Conservation (phyloP, 1,284 basidiomycete species). For the Sanghuangporus weigelae region DNA sequence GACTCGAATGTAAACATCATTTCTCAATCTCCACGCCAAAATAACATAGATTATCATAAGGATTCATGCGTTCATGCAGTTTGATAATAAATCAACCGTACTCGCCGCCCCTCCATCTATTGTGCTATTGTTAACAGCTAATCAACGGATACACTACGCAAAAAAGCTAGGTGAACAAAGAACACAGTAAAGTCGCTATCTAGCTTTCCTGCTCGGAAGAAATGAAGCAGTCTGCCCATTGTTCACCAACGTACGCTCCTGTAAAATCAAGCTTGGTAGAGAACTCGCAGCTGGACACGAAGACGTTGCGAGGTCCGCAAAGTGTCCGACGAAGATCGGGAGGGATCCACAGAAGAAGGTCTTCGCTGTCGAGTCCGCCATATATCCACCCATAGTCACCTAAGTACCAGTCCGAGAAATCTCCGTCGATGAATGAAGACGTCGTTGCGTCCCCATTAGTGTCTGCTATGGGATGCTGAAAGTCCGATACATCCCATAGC, state of each 20-base stretch:
- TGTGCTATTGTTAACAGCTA: too few relatives aligned
- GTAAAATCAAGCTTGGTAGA: neutral
- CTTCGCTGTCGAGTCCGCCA: neutral
- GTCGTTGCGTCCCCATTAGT: too few relatives aligned
- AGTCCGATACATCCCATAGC: constrained; percentile 14
- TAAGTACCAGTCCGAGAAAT: neutral
- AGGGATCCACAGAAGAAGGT: constrained; percentile 7
- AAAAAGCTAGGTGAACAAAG: too few relatives aligned
- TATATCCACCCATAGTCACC: constrained; percentile 2
- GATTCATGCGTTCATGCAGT: too few relatives aligned
- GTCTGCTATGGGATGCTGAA: neutral
- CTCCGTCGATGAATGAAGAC: neutral
- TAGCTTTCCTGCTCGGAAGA: too few relatives aligned
- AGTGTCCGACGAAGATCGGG: neutral
- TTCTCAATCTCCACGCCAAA: too few relatives aligned
- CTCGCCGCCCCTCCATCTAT: neutral
- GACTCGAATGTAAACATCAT: too few relatives aligned
- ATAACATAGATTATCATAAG: too few relatives aligned
- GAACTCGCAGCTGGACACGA: neutral
- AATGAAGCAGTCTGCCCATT: neutral
- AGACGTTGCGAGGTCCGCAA: neutral
- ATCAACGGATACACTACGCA: too few relatives aligned
- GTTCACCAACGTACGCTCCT: neutral
- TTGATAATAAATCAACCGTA: neutral
- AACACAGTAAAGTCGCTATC: too few relatives aligned